Evolutionary conservation across 2,329 filamentous ascomycete genomes (phyloP).

Genomic region (Fusarium caatingaense): DNA sequence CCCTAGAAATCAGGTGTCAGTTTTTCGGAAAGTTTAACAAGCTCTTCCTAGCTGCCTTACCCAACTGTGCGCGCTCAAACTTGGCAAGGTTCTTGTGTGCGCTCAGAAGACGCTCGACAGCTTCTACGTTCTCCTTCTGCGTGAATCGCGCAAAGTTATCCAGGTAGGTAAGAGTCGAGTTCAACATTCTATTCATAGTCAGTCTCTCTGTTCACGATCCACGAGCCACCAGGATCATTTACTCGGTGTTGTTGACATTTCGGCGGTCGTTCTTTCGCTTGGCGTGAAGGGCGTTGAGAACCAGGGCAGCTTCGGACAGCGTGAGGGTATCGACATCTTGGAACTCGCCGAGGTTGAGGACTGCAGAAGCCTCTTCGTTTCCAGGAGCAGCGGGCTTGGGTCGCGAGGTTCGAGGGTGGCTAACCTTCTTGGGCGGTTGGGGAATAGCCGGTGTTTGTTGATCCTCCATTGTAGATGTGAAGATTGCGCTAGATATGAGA

Average conservation of each 20-base stretch:
- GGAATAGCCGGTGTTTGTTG: constrained; percentile 15
- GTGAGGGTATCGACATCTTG: constrained; percentile 91
- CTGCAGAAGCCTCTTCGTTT: constrained; percentile 87
- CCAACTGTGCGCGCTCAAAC: constrained; percentile 93
- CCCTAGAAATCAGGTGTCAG: constrained; percentile 62
- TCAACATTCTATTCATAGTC: constrained; percentile 70
- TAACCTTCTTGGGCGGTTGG: constrained; percentile 36
- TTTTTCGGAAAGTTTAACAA: not conserved
- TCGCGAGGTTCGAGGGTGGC: constrained; percentile 64
- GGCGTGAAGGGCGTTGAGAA: constrained; percentile 89
- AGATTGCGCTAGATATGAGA: not conserved
- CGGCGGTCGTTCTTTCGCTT: constrained; percentile 83
- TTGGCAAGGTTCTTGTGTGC: constrained; percentile 83
- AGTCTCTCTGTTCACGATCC: constrained; percentile 5
- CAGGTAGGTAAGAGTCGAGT: constrained; percentile 91
- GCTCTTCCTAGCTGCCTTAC: constrained; percentile 59
- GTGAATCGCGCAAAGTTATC: constrained; percentile 97
- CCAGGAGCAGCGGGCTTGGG: constrained; percentile 75
- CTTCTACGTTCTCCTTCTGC: constrained; percentile 91
- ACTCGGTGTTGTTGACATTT: constrained; percentile 87
- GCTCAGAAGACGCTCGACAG: constrained; percentile 88
- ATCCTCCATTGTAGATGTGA: constrained; percentile 28
- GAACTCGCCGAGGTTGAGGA: constrained; percentile 92
- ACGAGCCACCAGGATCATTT: constrained; percentile 45
- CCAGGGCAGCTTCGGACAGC: constrained; percentile 88